Base-by-base conservation (phyloP, 1,139 yeast genomes). In the Hyphopichia wangnamkhiaoensis region DNA sequence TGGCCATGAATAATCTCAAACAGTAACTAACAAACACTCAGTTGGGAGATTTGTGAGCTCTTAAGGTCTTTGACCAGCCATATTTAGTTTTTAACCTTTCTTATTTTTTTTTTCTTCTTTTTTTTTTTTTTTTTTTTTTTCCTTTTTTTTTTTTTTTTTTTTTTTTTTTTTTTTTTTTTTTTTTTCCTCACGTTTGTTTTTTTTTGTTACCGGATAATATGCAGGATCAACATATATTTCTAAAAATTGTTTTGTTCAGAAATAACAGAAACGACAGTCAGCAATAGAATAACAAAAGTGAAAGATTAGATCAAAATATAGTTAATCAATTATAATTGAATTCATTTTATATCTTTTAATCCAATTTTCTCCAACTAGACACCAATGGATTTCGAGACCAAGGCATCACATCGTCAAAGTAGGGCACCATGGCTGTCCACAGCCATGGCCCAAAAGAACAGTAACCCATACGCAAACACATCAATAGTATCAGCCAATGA, bases 381-480 rank as follows among this genome's bases (percentile, higher is more conserved):
- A 23, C 6, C 5, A 14, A 65, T 67, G 71, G 68, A 65, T 33
- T 48, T 60, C 27, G 67, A 62, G 19, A 45, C 44, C 37, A 61
- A 58, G 46, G 58, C 57, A 15, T 53, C 64, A 4, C 65, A 69
- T 44, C 59, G 77, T 19, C 70, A 71, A 50, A 70, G 76, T 50
- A 59, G 65, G 42, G 76, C 78, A 1, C 74, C 76, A 8, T 72
- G 78, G 78, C 71, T 61, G 51, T 49, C 48, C 30, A 40, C 50
- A 18, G 48, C 42, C 21, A 37, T 38, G 20, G 49, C 45, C 23
- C 39, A 41, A 38, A 56, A 53, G 39, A 38, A 50, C 19, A 52
- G 48, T 41, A 66, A 68, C 42, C 75, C 75, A 1, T 69, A 70
- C 42, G 71, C 64, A 34, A 58, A 56, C 41, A 48, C 58, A 5